Evolutionary conservation across 1,139 yeast species (phyloP), one percentile per base, ranked within the genome.

Genomic region (Candida sojae): DNA sequence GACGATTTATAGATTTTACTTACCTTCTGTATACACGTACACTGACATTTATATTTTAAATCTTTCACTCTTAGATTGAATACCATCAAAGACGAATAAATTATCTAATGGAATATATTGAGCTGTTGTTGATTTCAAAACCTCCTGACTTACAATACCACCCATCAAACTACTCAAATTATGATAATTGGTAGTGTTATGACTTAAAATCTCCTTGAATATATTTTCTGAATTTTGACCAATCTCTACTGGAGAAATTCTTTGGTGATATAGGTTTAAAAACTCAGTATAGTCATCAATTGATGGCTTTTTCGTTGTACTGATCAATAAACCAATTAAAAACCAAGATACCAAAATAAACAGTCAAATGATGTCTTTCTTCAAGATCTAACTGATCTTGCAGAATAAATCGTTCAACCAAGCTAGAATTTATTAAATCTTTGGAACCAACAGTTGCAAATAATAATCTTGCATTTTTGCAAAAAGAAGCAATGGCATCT

Each of bases 141-240:
- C 80, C 59, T 90, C 97, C 60, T 90, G 96, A 13, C 90, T 83
- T 0, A 82, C 88, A 9, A 88, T 68, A 0, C 96, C 96, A 4
- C 96, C 96, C 57, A 88, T 68, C n/a, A 86, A 64, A 53, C 71
- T 66, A 39, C 62, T 55, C 7, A 62, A 52, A 48, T 72, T 73
- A 48, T 71, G 75, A 53, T 73, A 73, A 40, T 60, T 59, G 17
- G 59, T 59, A 6, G 68, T 56, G 45, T 59, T 61, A 51, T 73
- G 78, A 45, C 53, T 45, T 33, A 71, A 53, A 5, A 70, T 52
- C 52, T 73, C 76, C 42, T 60, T 55, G 46, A 69, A 61, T 1
- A 64, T 56, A 57, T 54, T 47, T 63, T 59, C 3, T 63, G 58
- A 11, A 33, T 46, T 29, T 49, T 46, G 5, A 47, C 37, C 31